Evolutionary conservation across 306 rosid genomes (phyloP).

Genomic region (Arachis hypogaea): DNA sequence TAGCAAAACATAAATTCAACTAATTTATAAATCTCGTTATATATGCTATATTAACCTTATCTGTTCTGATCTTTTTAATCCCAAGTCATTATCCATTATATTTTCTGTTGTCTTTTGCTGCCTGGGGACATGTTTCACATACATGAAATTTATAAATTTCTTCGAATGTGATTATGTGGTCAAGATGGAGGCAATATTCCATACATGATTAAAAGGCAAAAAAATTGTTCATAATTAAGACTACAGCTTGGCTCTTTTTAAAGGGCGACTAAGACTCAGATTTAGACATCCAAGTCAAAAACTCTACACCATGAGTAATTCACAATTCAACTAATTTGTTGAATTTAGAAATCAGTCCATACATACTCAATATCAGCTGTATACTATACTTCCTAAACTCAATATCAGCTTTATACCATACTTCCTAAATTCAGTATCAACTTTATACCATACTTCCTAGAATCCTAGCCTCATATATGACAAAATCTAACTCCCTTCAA

Average conservation of each 20-base stretch:
- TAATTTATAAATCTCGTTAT: too few relatives aligned
- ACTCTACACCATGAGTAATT: background rate
- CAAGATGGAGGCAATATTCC: background rate
- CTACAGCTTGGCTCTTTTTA: background rate
- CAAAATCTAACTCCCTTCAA: too few relatives aligned
- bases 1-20: too few relatives aligned
- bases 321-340: background rate
- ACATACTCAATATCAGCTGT: too few relatives aligned
- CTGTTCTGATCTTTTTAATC: too few relatives aligned
- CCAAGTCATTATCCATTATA: background rate
- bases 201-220: background rate
- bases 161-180: background rate
- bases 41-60: too few relatives aligned
- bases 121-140: background rate
- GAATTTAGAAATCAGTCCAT: too few relatives aligned
- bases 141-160: background rate
- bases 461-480: too few relatives aligned
- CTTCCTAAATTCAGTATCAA: too few relatives aligned
- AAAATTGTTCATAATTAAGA: background rate
- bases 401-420: too few relatives aligned
- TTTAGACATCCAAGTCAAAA: conserved; percentile 14
- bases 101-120: background rate
- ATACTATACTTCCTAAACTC: too few relatives aligned
- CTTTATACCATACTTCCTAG: too few relatives aligned
- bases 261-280: background rate